phyloP scores from a whole-genome alignment of 2,329 filamentous ascomycete species.

The Exophiala mesophila region DNA sequence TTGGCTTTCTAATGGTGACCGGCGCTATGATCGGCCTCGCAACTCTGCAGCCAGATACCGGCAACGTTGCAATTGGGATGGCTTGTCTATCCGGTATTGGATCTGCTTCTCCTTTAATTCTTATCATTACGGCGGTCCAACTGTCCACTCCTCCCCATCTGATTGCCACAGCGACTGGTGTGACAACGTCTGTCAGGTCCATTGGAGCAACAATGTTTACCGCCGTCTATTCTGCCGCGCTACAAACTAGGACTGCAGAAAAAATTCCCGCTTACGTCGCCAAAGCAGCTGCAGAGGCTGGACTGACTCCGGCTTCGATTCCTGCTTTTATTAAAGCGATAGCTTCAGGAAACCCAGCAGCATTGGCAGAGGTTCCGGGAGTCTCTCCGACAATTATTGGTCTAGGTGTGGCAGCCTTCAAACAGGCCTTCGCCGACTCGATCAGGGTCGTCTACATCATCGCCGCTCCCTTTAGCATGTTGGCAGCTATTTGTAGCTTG shows the following conservation, averaged over 20 bases:
- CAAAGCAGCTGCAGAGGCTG: slow-evolving; percentile 13
- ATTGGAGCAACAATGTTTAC: slow-evolving; percentile 21
- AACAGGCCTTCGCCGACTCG: slow-evolving; percentile 16
- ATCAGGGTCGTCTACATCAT: slow-evolving; percentile 14
- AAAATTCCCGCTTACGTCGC: slow-evolving; percentile 18
- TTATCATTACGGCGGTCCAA: slow-evolving; percentile 22
- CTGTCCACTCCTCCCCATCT: slow-evolving; percentile 20
- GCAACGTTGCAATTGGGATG: slow-evolving; percentile 4
- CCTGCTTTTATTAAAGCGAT: slow-evolving; percentile 6
- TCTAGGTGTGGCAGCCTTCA: slow-evolving; percentile 3
- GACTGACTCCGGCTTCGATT: slow-evolving; percentile 6
- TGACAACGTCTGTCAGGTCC: slow-evolving; percentile 20
- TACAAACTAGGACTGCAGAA: slow-evolving; percentile 10
- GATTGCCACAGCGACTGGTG: slow-evolving; percentile 22
- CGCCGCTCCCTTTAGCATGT: slow-evolving; percentile 6
- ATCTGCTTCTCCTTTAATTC: slow-evolving; percentile 18
- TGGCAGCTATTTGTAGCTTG: slow-evolving; percentile 2
- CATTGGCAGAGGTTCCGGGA: slow-evolving; percentile 1
- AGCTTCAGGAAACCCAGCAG: slow-evolving; percentile 13
- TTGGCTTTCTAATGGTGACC: slow-evolving; percentile 20
- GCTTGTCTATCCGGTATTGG: slow-evolving; percentile 17
- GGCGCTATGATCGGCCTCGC: slow-evolving; percentile 17
- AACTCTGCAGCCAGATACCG: slow-evolving; percentile 15
- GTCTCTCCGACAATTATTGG: slow-evolving; percentile 3
- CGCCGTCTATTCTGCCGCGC: slow-evolving; percentile 19